A percentile compares a stretch with the other conserved stretches of the same genome.
Evolutionary conservation across 1,284 basidiomycete species (phyloP).

Genomic region (Cutaneotrichosporon spelunceum): DNA sequence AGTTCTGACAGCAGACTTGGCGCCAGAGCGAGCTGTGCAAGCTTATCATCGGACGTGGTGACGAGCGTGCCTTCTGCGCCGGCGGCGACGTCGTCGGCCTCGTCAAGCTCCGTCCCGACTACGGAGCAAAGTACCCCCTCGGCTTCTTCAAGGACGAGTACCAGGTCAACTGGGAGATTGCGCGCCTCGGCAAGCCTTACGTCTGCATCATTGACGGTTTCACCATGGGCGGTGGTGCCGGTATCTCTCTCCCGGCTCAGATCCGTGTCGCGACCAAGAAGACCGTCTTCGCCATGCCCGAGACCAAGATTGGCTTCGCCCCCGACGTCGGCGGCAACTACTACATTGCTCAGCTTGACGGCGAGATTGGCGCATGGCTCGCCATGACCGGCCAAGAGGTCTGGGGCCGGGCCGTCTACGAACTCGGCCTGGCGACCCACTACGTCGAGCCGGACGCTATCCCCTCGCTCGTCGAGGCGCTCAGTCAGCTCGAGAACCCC

Average conservation of each 20-base stretch:
- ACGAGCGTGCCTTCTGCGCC: slow-evolving; percentile 83
- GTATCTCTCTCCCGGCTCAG: slow-evolving; percentile 79
- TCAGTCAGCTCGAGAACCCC: slow-evolving; percentile 45
- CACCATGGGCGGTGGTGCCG: slow-evolving; percentile 95
- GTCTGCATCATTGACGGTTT: slow-evolving; percentile 85
- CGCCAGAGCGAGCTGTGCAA: slow-evolving; percentile 67
- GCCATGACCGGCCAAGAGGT: slow-evolving; percentile 78
- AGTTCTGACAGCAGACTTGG: slow-evolving; percentile 63
- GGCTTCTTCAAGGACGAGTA: slow-evolving; percentile 94
- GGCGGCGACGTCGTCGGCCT: slow-evolving; percentile 76
- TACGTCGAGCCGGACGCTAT: slow-evolving; percentile 74
- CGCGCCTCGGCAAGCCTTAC: slow-evolving; percentile 78
- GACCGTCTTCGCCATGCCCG: slow-evolving; percentile 94
- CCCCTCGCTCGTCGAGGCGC: slow-evolving; percentile 58
- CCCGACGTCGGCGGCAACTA: slow-evolving; percentile 78
- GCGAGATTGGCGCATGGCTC: slow-evolving; percentile 86
- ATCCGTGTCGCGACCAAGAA: slow-evolving; percentile 94
- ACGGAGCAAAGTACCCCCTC: slow-evolving; percentile 58
- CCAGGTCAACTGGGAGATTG: slow-evolving; percentile 80
- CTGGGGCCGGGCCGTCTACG: slow-evolving; percentile 74
- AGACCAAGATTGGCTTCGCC: slow-evolving; percentile 74
- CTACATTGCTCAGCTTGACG: slow-evolving; percentile 86
- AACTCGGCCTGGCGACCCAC: slow-evolving; percentile 87
- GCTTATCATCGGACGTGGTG: slow-evolving; percentile 73
- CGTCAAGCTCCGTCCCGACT: slow-evolving; percentile 27